Conservation (phyloP, 371 early-diverging fungal genomes). For the Rhizoclosmatium hyalinum region DNA sequence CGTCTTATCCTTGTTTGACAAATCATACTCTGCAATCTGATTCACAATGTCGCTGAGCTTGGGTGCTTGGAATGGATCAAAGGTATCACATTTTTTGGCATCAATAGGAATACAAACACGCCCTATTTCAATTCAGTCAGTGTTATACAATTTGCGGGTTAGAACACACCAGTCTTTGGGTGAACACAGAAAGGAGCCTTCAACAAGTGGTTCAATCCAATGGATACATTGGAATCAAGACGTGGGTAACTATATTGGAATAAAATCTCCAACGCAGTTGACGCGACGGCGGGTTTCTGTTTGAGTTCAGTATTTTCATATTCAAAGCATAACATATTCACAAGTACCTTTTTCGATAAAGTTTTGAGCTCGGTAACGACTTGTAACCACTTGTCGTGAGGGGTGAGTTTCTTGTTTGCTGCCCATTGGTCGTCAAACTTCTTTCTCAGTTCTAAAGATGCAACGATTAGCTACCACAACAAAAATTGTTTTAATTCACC, state of each 20-base stretch:
- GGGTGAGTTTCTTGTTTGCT: neutral
- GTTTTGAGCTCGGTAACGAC: conserved; percentile 12
- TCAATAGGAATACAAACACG: conserved; percentile 92
- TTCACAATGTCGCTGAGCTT: conserved; percentile 69
- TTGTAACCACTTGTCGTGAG: conserved; percentile 35
- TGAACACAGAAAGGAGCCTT: conserved; percentile 99
- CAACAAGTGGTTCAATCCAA: conserved; percentile 93
- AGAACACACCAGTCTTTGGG: conserved; percentile 77
- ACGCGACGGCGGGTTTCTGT: conserved; percentile 46
- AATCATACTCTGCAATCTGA: conserved; percentile 55
- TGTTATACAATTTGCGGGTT: neutral
- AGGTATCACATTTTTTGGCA: conserved; percentile 73
- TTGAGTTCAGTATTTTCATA: neutral
- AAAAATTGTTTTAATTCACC: conserved; percentile 40
- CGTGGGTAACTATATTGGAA: conserved; percentile 92
- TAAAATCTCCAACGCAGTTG: conserved; percentile 70
- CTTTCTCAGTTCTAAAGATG: conserved; percentile 61
- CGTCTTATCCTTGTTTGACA: neutral
- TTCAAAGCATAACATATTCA: neutral
- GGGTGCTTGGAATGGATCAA: conserved; percentile 84
- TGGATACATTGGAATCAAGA: conserved; percentile 95
- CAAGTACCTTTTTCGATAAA: conserved; percentile 25
- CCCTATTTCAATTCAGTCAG: conserved; percentile 50
- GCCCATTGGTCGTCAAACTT: conserved; percentile 46
- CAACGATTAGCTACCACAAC: conserved; percentile 40